Percentiles rank a stretch among this genome's conserved stretches.
phyloP scores from a whole-genome alignment of 169 alveolate genomes.

The Plasmodium yoelii region DNA sequence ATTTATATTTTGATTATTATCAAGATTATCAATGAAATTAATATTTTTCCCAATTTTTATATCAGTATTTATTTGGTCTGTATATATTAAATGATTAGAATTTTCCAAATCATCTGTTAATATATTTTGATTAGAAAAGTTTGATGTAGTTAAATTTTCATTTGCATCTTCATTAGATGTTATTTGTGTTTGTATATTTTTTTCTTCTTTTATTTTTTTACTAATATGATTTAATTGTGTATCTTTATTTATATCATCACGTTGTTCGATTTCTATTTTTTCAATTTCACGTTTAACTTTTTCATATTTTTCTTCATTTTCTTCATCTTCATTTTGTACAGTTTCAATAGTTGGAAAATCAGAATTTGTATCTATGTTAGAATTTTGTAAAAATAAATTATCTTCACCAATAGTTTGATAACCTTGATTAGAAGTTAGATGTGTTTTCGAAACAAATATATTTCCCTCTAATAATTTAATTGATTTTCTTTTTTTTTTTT shows the following conservation, averaged over 20 bases:
- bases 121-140: no score
- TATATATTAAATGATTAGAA: neutral
- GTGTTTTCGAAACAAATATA: conserved; percentile 7
- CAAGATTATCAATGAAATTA: no score
- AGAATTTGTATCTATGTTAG: neutral
- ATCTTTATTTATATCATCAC: conserved; percentile 7
- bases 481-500: conserved; percentile 33
- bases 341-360: neutral
- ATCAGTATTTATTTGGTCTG: neutral
- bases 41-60: neutral
- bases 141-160: no score
- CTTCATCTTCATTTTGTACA: neutral
- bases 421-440: neutral
- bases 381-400: neutral
- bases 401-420: neutral
- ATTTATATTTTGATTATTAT: conserved; percentile 1
- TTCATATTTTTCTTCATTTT: neutral
- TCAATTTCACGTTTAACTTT: conserved; percentile 16
- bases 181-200: neutral
- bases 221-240: conserved; percentile 5
- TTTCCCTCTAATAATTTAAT: conserved; percentile 18
- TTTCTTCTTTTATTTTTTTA: conserved; percentile 17
- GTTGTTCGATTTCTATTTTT: conserved; percentile 11
- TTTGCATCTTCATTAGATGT: no score
- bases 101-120: no score